These are phyloP conservation scores for Pythium apleroticum DNA, from an alignment of 352 stramenopile genomes.

Conservation along the genomic window DNA sequence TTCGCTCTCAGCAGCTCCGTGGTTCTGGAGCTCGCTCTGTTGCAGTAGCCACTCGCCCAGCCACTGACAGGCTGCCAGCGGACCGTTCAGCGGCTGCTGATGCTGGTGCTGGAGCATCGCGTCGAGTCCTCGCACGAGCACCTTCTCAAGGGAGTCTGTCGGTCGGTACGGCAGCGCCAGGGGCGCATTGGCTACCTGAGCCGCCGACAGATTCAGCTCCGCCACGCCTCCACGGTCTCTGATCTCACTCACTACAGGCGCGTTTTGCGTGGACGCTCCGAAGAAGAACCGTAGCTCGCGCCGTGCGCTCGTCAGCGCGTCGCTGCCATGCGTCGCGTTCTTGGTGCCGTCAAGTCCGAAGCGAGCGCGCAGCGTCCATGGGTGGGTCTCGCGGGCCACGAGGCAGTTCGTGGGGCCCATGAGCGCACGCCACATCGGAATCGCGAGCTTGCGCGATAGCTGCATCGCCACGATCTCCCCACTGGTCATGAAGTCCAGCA, in stretches of 20 bases:
- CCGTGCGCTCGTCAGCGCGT: slow-evolving; percentile 48
- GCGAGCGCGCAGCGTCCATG: slow-evolving; percentile 63
- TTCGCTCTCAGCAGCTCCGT: not conserved
- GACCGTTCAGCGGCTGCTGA: slow-evolving; percentile 19
- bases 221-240: not conserved
- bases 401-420: slow-evolving; percentile 80
- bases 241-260: not conserved
- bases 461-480: slow-evolving; percentile 57
- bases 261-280: slow-evolving; percentile 20
- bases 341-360: slow-evolving; percentile 76
- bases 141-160: slow-evolving; percentile 29
- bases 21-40: slow-evolving; percentile 15
- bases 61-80: slow-evolving; percentile 49
- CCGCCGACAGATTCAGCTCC: not conserved
- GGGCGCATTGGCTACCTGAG: not conserved
- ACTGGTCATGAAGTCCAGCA: slow-evolving; percentile 73
- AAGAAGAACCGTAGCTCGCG: slow-evolving; percentile 86
- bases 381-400: slow-evolving; percentile 41
- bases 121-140: slow-evolving; percentile 42
- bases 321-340: slow-evolving; percentile 85
- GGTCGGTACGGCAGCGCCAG: slow-evolving; percentile 12
- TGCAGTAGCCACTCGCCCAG: slow-evolving; percentile 50
- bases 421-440: slow-evolving; percentile 64
- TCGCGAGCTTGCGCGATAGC: slow-evolving; percentile 43
- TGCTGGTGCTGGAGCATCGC: slow-evolving; percentile 30